Evolutionary conservation across 345 rosid genomes (phyloP), one percentile per base, ranked within the genome.

Genomic region (Salix caprea): DNA sequence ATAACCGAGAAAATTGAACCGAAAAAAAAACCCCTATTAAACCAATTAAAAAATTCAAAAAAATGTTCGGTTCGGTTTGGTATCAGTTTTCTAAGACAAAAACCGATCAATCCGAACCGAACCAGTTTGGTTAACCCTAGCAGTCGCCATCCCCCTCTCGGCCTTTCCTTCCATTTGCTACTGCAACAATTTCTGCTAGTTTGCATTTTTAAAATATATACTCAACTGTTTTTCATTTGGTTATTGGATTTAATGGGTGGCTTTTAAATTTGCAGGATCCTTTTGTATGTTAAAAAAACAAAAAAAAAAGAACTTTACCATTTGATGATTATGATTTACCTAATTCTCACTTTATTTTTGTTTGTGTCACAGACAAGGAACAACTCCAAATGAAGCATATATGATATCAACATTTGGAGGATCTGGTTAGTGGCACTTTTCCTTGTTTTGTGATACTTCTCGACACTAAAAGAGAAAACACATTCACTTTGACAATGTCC

Each of bases 321-420:
- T 71, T 61, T 11, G 28, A 44, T 37, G 68, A 40, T 66, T 18
- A 13, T 42, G 48, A 37, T 71, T 23, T 23, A 58, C 40, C 2
- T 65, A 44, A 12, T 18, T 72, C 48, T 54, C 4, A 19, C 52
- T 34, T 61, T 34, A 65, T 50, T 69, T 67, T 58, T 64, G 71
- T 76, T 67, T 78, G 23, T 86, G 75, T 69, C 84, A 85, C 93
- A 96, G 97, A 74, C 94, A 95, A 85, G 97, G 96, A 74, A 84
- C 84, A 24, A 87, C 84, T 73, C 99, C 99, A 10, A 97, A 96
- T 80, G 99, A 96, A 90, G 88, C 95, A 61, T 91, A 89, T 84
- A 96, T 96, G 99, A 85, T 90, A 78, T 91, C 99, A 15, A 94
- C 98, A 65, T 96, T 92, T 88, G 98, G 96, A 69, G 97, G 99